These are phyloP conservation scores for Candida pseudofarinosa DNA, from an alignment of 805 yeast genomes.

Conservation along the genomic window DNA sequence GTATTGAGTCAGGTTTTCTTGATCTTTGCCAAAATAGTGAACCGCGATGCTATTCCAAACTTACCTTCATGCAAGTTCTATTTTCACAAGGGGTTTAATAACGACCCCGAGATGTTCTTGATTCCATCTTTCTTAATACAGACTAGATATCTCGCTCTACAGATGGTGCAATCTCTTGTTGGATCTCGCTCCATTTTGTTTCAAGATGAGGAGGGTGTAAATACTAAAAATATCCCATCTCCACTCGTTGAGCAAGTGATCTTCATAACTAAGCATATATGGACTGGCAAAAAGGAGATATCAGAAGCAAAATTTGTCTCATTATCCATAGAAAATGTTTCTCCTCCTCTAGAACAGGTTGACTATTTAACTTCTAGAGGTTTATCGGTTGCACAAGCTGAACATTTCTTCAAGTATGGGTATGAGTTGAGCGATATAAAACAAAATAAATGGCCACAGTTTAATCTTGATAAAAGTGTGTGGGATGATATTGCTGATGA, in stretches of 20 bases:
- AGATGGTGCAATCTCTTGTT: slow-evolving; percentile 33
- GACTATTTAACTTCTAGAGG: slow-evolving; percentile 22
- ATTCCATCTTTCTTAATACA: slow-evolving; percentile 35
- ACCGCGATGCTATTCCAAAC: slow-evolving; percentile 29
- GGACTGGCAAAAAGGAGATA: slow-evolving; percentile 29
- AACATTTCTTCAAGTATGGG: slow-evolving; percentile 25
- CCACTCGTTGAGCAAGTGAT: slow-evolving; percentile 44
- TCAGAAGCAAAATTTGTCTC: slow-evolving; percentile 35
- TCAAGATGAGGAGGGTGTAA: slow-evolving; percentile 11
- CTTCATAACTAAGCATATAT: slow-evolving; percentile 40
- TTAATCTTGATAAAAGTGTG: slow-evolving; percentile 10
- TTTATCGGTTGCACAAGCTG: slow-evolving; percentile 19
- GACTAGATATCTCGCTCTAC: slow-evolving; percentile 35
- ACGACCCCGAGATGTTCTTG: slow-evolving; percentile 13
- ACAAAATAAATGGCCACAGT: slow-evolving; percentile 11
- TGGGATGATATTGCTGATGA: slow-evolving; percentile 12
- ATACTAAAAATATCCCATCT: slow-evolving; percentile 24
- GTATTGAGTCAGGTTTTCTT: slow-evolving; percentile 41
- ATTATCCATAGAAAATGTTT: slow-evolving; percentile 29
- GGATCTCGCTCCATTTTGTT: slow-evolving; percentile 8
- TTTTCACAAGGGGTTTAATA: slow-evolving; percentile 15
- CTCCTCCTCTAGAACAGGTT: slow-evolving; percentile 33
- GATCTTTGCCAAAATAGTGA: slow-evolving; percentile 44
- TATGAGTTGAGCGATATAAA: slow-evolving; percentile 11
- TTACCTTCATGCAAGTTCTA: slow-evolving; percentile 35